A percentile compares a stretch with the other conserved stretches of the same genome.
Conservation (phyloP, 2,329 filamentous ascomycete genomes). For the Microsporum ferrugineum region DNA sequence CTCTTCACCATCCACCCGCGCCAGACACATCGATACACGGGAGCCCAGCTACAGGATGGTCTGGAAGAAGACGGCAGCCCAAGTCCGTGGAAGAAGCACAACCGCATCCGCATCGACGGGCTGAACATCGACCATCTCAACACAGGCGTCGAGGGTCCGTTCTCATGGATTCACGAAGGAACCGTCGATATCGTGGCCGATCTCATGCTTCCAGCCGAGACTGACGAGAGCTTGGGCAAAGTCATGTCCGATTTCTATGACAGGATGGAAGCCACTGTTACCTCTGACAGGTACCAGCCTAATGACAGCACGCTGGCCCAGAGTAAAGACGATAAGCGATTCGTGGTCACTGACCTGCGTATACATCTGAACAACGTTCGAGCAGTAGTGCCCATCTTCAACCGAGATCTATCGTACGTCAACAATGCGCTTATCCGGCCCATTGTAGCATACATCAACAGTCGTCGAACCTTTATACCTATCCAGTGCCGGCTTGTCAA, state of each 20-base stretch:
- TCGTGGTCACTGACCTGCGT: slow-evolving; percentile 86
- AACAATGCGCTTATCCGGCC: slow-evolving; percentile 91
- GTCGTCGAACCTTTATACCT: slow-evolving; percentile 86
- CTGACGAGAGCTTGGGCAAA: slow-evolving; percentile 78
- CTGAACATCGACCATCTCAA: slow-evolving; percentile 95
- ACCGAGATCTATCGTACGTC: slow-evolving; percentile 80
- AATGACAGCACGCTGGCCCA: not conserved
- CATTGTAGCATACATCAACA: slow-evolving; percentile 97
- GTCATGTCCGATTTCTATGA: slow-evolving; percentile 97
- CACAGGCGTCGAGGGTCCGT: slow-evolving; percentile 79
- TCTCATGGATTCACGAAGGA: slow-evolving; percentile 95
- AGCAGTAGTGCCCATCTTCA: slow-evolving; percentile 86
- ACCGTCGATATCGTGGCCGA: slow-evolving; percentile 95
- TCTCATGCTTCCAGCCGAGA: slow-evolving; percentile 83
- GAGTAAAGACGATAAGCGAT: slow-evolving; percentile 54
- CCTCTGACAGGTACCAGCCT: slow-evolving; percentile 52
- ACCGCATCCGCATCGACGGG: slow-evolving; percentile 79
- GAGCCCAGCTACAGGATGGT: slow-evolving; percentile 47
- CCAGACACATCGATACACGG: slow-evolving; percentile 70
- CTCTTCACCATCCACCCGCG: slow-evolving; percentile 94
- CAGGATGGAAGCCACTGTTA: slow-evolving; percentile 83
- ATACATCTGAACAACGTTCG: slow-evolving; percentile 91
- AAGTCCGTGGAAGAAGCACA: slow-evolving; percentile 89
- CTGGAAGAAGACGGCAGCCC: slow-evolving; percentile 51
- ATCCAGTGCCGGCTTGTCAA: slow-evolving; percentile 93